Conservation (phyloP, 2,329 filamentous ascomycete species). For the Paracoccidioides brasiliensis region DNA sequence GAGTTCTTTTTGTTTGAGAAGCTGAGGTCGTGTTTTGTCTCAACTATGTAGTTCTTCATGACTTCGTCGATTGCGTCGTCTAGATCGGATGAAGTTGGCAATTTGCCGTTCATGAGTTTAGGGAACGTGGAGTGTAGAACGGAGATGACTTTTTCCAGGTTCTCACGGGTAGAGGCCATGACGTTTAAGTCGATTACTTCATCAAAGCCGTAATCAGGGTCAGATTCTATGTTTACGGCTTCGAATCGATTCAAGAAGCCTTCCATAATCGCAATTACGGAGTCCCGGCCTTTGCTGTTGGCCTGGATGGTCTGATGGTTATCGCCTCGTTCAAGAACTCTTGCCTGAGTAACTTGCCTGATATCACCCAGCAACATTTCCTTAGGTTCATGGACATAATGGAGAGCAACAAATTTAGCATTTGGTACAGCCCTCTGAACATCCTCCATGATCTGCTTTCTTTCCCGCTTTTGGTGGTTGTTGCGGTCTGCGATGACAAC, state of each 20-base stretch:
- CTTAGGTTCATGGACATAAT: constrained; percentile 66
- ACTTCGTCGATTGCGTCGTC: constrained; percentile 67
- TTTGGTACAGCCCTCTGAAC: constrained; percentile 48
- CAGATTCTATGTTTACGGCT: constrained; percentile 49
- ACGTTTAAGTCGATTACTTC: constrained; percentile 74
- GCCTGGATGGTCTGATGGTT: constrained; percentile 98
- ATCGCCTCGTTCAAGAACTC: constrained; percentile 75
- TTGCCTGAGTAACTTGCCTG: constrained; percentile 57
- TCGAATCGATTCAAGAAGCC: constrained; percentile 83
- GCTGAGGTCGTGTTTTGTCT: constrained; percentile 62
- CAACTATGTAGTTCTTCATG: constrained; percentile 62
- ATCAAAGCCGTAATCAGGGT: constrained; percentile 76
- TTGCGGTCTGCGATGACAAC: constrained; percentile 88
- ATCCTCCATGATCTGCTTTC: constrained; percentile 75
- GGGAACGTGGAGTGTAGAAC: constrained; percentile 67
- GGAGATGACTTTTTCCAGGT: constrained; percentile 66
- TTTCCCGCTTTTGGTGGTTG: constrained; percentile 79
- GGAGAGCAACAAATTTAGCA: constrained; percentile 67
- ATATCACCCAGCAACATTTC: constrained; percentile 54
- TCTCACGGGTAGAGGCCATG: constrained; percentile 60
- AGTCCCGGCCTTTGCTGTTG: constrained; percentile 52
- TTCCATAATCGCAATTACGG: constrained; percentile 87
- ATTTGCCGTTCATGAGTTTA: constrained; percentile 50
- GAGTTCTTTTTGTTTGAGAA: constrained; percentile 40
- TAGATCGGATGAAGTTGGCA: constrained; percentile 61